Evolutionary conservation across 768 basidiomycete species (phyloP).

Genomic region (Hypholoma fasciculare): DNA sequence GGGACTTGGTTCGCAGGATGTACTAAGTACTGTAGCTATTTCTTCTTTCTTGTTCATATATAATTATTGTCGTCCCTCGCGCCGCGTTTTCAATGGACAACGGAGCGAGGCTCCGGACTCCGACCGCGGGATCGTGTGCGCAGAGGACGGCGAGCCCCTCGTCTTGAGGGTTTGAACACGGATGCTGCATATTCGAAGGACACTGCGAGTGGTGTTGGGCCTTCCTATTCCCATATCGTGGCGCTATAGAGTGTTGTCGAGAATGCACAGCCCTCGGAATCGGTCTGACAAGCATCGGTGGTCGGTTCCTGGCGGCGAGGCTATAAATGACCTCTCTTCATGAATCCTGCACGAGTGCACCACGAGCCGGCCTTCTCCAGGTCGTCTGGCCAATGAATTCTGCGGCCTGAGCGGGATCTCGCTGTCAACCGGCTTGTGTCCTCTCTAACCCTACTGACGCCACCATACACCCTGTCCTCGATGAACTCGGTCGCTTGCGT

Average conservation of each 20-base stretch:
- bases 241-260: not conserved
- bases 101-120: too few relatives aligned
- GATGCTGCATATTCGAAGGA: too few relatives aligned
- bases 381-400: not conserved
- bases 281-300: not conserved
- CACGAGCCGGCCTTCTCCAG: not conserved
- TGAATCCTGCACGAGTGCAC: not conserved
- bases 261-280: not conserved
- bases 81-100: not conserved
- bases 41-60: slow-evolving; percentile 15
- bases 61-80: slow-evolving; percentile 18
- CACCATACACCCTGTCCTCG: not conserved
- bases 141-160: too few relatives aligned
- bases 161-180: too few relatives aligned
- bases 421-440: not conserved
- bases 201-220: too few relatives aligned
- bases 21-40: slow-evolving; percentile 22
- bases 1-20: slow-evolving; percentile 20
- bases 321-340: not conserved
- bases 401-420: not conserved
- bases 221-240: too few relatives aligned
- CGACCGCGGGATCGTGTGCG: too few relatives aligned
- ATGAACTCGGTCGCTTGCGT: not conserved
- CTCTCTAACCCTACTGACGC: not conserved
- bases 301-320: not conserved